Base-by-base conservation (phyloP, 768 basidiomycete species). In the Mycena pura region DNA sequence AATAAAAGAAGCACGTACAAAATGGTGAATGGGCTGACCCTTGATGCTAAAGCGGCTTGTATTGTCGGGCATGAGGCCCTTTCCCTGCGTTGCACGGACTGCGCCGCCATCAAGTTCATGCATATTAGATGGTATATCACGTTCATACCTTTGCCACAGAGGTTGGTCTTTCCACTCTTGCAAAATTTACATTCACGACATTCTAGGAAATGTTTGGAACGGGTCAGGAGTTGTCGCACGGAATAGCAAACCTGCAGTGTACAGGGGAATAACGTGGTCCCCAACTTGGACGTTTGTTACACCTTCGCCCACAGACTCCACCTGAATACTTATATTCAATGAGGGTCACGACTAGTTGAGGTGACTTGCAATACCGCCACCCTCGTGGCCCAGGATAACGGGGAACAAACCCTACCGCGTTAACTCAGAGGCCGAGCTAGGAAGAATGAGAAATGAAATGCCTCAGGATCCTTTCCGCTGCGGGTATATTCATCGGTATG, bases 171-270 rank as follows among this genome's bases (percentile, higher is more conserved):
- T 53, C 93, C 93, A 62, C 92, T 93, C 77, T 90, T 96, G 84
- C 97, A 99, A 82, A 99, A 99, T 76, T 98, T 99, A 82, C 97
- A 99, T 78, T 99, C 91, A 34, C 86, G 86, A 72, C 95, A 97
- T 76, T 97, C 95, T 91, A 64, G 19, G 72, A 53, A 13, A 34
- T 24, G 9, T 25, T 22, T 52, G 46, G 60, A 41, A 57, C n/a
- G 43, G 45, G 60, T 21, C 21, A 14, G 4, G n/a, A 32, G 11
- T 13, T 17, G 57, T 15, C 27, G 15, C 27, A 22, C 28, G 3
- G 13, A 70, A 82, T 55, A 28, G n/a, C 36, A 28, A 53, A 91
- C 95, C 95, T 43, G 95, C 95, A 28, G 95, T 98, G 76, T 98
- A 95, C 51, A 99, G 86, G 19, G 97, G 97, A 65, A 99, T 87